phyloP scores from a whole-genome alignment of 805 yeast genomes.

The Candida methanosorbosa region DNA sequence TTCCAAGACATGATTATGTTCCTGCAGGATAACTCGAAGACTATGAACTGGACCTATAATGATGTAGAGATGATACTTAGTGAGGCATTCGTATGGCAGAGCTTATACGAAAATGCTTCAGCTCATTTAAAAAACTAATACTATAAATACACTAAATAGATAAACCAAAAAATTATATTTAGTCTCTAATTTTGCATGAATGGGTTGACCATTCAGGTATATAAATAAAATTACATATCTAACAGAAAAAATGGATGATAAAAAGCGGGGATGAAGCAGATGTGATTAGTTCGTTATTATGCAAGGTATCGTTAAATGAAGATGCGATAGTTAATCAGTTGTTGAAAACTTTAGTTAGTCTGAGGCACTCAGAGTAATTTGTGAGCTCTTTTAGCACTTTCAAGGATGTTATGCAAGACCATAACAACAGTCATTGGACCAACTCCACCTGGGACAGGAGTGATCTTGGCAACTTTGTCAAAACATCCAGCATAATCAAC shows the following conservation, averaged over 20 bases:
- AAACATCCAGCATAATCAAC: constrained; percentile 72
- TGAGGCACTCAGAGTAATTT: too few relatives aligned
- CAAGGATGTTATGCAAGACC: constrained; percentile 76
- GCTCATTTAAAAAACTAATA: constrained; percentile 57
- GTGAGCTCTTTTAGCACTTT: constrained; percentile 47
- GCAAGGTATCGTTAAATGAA: too few relatives aligned
- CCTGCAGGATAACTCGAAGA: constrained; percentile 77
- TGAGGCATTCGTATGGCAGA: constrained; percentile 96
- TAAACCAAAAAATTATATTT: not conserved
- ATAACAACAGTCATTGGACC: constrained; percentile 99
- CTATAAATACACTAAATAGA: not conserved
- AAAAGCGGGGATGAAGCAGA: not conserved
- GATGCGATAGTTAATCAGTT: not conserved
- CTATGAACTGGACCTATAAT: constrained; percentile 74
- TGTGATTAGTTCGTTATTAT: too few relatives aligned
- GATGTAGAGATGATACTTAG: constrained; percentile 88
- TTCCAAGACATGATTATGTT: constrained; percentile 92
- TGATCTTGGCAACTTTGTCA: constrained; percentile 56
- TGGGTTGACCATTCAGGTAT: constrained; percentile 4
- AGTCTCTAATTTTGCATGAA: not conserved
- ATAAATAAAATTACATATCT: not conserved
- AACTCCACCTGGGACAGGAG: constrained; percentile 99
- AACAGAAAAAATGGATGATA: not conserved
- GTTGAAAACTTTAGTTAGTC: constrained; percentile 2
- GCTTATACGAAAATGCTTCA: constrained; percentile 78